These are phyloP conservation scores for Sarcodon aspratus DNA, from an alignment of 768 basidiomycete species.

Conservation along the genomic window DNA sequence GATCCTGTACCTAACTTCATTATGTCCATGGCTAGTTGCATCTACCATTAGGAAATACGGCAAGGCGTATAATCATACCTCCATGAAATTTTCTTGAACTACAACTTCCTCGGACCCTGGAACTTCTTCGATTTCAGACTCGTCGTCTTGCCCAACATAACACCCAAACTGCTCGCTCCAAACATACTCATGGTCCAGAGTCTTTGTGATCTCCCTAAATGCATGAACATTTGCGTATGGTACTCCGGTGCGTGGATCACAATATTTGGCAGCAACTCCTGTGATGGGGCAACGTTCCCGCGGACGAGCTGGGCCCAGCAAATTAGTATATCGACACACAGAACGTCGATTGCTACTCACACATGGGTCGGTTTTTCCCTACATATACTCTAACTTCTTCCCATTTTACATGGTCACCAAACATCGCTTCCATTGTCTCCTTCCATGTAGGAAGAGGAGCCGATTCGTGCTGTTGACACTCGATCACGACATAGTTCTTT, in stretches of 20 bases:
- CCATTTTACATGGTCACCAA: slow-evolving; percentile 81
- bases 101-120: not conserved
- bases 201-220: slow-evolving; percentile 47
- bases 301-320: slow-evolving; percentile 41
- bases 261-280: slow-evolving; percentile 64
- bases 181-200: slow-evolving; percentile 58
- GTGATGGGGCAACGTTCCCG: slow-evolving; percentile 65
- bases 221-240: slow-evolving; percentile 67
- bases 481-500: slow-evolving; percentile 67
- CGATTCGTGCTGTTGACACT: slow-evolving; percentile 34
- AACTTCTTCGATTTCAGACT: not conserved
- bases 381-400: slow-evolving; percentile 55
- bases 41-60: too few species aligned
- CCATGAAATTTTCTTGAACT: slow-evolving; percentile 1
- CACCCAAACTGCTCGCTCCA: slow-evolving; percentile 43
- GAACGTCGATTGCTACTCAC: slow-evolving; percentile 26
- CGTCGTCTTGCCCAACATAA: slow-evolving; percentile 20
- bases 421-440: slow-evolving; percentile 72
- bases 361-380: slow-evolving; percentile 51
- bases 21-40: too few species aligned
- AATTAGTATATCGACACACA: slow-evolving; percentile 2
- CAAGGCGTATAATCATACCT: too few species aligned
- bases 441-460: slow-evolving; percentile 47
- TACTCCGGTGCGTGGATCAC: slow-evolving; percentile 69
- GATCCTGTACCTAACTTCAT: too few species aligned